Evolutionary conservation across 2,329 filamentous ascomycete species (phyloP).

Genomic region (Alternaria tenuissima): DNA sequence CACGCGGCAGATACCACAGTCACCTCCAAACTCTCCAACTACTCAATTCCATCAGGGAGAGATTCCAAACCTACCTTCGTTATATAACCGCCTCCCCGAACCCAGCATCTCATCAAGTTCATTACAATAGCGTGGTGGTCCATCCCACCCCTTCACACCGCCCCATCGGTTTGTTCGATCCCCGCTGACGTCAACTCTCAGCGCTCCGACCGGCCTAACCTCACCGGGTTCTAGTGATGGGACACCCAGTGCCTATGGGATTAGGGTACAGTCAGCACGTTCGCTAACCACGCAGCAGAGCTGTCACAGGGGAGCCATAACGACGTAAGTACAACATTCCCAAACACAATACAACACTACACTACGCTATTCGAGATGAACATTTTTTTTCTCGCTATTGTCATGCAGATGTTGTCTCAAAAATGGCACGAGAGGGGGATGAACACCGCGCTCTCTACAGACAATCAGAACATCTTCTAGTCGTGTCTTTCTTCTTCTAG

Average conservation of each 20-base stretch:
- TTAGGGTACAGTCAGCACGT: background rate
- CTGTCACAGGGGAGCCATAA: background rate
- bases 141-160: background rate
- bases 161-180: background rate
- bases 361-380: background rate
- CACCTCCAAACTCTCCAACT: too few species aligned
- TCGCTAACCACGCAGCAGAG: background rate
- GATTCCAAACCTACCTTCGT: background rate
- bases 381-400: background rate
- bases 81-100: background rate
- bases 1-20: background rate
- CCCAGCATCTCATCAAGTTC: background rate
- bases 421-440: background rate
- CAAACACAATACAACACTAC: background rate
- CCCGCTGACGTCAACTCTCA: background rate
- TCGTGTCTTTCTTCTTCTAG: background rate
- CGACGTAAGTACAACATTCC: background rate
- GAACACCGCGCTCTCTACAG: background rate
- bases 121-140: constrained; percentile 2
- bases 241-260: background rate
- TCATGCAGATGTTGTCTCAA: background rate
- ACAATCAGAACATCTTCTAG: background rate
- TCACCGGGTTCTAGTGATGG: background rate
- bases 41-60: too few species aligned
- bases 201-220: background rate